phyloP scores from a whole-genome alignment of 495 filamentous ascomycete species.

The Umbilicaria muhlenbergii region DNA sequence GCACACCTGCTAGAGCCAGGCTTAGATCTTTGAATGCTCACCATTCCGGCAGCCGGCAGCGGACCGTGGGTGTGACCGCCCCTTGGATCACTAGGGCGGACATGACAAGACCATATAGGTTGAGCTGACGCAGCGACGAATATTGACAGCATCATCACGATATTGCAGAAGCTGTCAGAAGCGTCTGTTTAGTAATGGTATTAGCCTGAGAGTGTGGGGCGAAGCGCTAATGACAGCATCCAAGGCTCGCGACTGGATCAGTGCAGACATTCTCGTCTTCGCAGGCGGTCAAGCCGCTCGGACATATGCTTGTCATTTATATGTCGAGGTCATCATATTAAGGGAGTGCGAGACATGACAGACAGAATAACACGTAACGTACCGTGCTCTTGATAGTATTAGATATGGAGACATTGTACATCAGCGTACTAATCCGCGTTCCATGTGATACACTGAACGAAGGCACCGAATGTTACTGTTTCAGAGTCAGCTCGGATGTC shows the following conservation, averaged over 20 bases:
- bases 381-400: conserved; percentile 1
- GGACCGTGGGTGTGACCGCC: too few species aligned
- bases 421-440: neutral
- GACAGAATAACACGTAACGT: neutral
- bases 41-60: too few species aligned
- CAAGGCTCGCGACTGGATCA: conserved; percentile 17
- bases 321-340: conserved; percentile 35
- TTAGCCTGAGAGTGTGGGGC: neutral
- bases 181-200: conserved; percentile 10
- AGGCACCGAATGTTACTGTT: neutral
- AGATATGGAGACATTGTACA: conserved; percentile 16
- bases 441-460: conserved; percentile 4
- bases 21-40: too few species aligned
- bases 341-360: neutral
- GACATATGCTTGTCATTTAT: conserved; percentile 48
- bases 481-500: too few species aligned
- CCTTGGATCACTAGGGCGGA: too few species aligned
- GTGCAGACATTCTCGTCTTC: conserved; percentile 36
- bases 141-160: conserved; percentile 11
- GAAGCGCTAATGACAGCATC: neutral
- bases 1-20: too few species aligned
- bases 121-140: conserved; percentile 3
- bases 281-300: conserved; percentile 28
- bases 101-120: neutral
- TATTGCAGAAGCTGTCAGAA: conserved; percentile 1